Conservation (phyloP, 2,329 filamentous ascomycete species). For the Fusarium pseudonygamai region DNA sequence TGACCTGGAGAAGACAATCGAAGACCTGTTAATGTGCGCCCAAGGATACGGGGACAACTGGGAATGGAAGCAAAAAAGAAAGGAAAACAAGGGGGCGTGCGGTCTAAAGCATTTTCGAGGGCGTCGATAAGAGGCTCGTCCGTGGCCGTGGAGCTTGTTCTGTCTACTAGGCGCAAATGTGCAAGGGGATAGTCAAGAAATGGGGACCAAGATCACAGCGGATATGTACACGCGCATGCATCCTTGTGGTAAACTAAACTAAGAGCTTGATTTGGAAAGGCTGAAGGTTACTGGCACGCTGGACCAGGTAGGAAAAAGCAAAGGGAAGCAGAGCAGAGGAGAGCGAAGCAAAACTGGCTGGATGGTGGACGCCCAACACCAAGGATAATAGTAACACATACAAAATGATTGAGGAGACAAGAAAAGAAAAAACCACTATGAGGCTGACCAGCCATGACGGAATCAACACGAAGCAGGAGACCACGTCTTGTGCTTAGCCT, state of each 20-base stretch:
- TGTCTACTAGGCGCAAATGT: constrained; percentile 12
- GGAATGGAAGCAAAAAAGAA: neutral
- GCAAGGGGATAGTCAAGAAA: constrained; percentile 34
- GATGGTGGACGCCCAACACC: constrained; percentile 15
- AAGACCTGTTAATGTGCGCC: constrained; percentile 10
- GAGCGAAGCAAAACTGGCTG: constrained; percentile 13
- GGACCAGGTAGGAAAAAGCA: constrained; percentile 11
- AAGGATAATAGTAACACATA: neutral
- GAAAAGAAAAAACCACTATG: constrained; percentile 37
- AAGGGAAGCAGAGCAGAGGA: constrained; percentile 17
- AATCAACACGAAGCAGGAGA: constrained; percentile 17
- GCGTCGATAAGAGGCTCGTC: constrained; percentile 14
- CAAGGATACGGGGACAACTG: constrained; percentile 5
- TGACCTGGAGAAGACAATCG: constrained; percentile 5
- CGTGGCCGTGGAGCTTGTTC: constrained; percentile 28
- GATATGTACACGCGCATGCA: constrained; percentile 32
- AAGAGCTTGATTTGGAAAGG: constrained; percentile 40
- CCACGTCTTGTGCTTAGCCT: neutral
- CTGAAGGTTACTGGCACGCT: constrained; percentile 29
- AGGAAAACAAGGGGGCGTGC: constrained; percentile 22
- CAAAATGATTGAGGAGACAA: constrained; percentile 27
- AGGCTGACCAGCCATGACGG: constrained; percentile 32
- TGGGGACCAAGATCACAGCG: constrained; percentile 25
- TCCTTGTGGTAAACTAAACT: constrained; percentile 27
- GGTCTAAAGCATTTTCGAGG: neutral